A percentile compares a stretch with the other conserved stretches of the same genome.
These are phyloP conservation scores for Anisodus acutangulus DNA, from an alignment of 257 asterid species.

Conservation along the genomic window DNA sequence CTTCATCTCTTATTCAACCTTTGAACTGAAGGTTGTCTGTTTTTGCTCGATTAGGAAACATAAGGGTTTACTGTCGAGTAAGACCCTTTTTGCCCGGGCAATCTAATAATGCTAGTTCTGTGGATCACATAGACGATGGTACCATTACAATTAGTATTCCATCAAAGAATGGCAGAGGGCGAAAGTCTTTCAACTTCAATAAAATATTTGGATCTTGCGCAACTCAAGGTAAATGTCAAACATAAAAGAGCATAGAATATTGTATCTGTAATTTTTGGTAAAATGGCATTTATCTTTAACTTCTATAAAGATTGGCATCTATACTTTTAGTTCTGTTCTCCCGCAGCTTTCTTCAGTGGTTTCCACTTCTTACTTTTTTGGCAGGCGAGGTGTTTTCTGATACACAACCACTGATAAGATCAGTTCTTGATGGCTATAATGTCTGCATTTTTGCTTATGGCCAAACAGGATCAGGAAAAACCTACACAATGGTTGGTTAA, in stretches of 20 bases:
- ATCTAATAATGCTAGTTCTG: conserved; percentile 53
- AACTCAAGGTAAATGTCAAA: conserved; percentile 72
- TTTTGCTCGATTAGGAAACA: conserved; percentile 68
- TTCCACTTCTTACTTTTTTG: conserved; percentile 32
- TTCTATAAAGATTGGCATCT: background rate
- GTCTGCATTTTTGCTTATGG: conserved; percentile 98
- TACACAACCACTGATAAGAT: conserved; percentile 82
- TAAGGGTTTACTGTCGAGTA: conserved; percentile 95
- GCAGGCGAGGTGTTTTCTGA: conserved; percentile 93
- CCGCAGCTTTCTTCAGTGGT: conserved; percentile 28
- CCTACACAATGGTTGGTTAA: conserved; percentile 81
- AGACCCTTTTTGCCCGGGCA: conserved; percentile 85
- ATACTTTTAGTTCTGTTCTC: background rate
- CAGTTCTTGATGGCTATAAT: conserved; percentile 95
- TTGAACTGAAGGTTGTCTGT: conserved; percentile 26
- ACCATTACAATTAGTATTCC: conserved; percentile 64
- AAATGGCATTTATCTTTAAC: background rate
- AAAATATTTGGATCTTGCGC: conserved; percentile 89
- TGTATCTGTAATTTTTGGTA: background rate
- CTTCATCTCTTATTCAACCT: conserved; percentile 22
- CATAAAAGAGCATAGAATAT: background rate
- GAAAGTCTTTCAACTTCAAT: conserved; percentile 80
- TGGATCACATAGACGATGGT: conserved; percentile 92
- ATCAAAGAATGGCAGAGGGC: conserved; percentile 71
- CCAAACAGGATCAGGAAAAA: conserved; percentile 98